Evolutionary conservation across 2,329 filamentous ascomycete species (phyloP), one percentile per base, ranked within the genome.

Genomic region (Aspergillaceae sp.): DNA sequence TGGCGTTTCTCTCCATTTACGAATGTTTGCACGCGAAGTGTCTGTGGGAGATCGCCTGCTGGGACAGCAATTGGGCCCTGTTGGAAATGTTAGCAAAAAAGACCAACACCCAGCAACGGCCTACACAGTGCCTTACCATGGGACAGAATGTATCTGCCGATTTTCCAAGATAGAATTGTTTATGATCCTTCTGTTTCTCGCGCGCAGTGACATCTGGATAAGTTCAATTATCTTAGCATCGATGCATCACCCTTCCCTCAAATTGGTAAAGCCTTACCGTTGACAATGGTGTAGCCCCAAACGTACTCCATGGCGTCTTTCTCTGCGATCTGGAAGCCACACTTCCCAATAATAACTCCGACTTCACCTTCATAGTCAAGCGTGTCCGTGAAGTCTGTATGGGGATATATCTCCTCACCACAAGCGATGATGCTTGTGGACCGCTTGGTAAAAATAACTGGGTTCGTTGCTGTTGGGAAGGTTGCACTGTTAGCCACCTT

Each of bases 141-240:
- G 76, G 76, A 49, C 75, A 79, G 51, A 74, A 79, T 0, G 74
- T 77, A 55, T 80, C 75, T 0, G 70, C 61, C 0, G 72, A 76
- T 56, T 80, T 80, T 6, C 77, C 77, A 42, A 81, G 72, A 46
- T 74, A 80, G 56, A 79, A 80, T 50, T 81, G 78, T 56, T 80
- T 79, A 48, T 80, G 77, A 42, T 80, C 76, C 28, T 74, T 59
- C 56, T 80, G 77, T 51, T 70, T 67, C 38, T 74, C 73, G 7
- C 77, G 62, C 0, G 75, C 74, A 0, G 76, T 77, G n/a, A 79
- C 64, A 42, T 80, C 77, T 41, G 19, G 2, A 41, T 26, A 4
- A 32, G 5, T 32, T 32, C 26, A 6, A 5, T 8, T 27, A 40
- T 40, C 11, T 29, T n/a, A 10, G 8, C 40, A 32, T 41, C 19